Conservation (phyloP, 2,329 filamentous ascomycete species). For the Aspergillus novoparasiticus region DNA sequence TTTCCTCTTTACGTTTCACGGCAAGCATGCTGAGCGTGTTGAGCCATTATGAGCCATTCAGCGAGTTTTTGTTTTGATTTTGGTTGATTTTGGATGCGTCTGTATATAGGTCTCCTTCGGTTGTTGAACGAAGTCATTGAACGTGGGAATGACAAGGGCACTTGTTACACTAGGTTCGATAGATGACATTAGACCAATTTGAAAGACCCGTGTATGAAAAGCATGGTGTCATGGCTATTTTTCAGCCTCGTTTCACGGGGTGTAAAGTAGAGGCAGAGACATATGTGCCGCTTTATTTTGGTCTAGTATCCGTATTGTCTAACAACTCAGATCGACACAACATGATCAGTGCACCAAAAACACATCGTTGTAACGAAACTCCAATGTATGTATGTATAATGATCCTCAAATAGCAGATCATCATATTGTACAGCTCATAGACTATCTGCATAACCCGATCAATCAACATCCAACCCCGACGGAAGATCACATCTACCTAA, state of each 20-base stretch:
- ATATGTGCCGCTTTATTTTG: too few relatives aligned
- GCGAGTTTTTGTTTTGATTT: background rate
- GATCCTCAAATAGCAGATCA: too few relatives aligned
- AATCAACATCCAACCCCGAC: background rate
- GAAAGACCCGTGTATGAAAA: background rate
- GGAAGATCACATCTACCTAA: background rate
- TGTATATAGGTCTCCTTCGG: constrained; percentile 1
- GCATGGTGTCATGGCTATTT: background rate
- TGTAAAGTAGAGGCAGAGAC: background rate
- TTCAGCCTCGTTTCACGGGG: background rate
- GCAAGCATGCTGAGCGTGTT: constrained; percentile 4
- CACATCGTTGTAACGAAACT: background rate
- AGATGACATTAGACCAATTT: background rate
- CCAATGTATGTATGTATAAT: too few relatives aligned
- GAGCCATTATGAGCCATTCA: constrained; percentile 1
- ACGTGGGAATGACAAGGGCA: background rate
- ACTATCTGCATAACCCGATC: background rate
- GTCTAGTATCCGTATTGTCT: background rate
- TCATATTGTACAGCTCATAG: too few relatives aligned
- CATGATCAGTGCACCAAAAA: too few relatives aligned
- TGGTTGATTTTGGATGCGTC: background rate
- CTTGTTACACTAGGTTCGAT: background rate
- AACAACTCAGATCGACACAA: too few relatives aligned
- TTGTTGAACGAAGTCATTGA: background rate
- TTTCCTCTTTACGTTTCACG: constrained; percentile 4